Evolutionary conservation across 768 basidiomycete genomes (phyloP), one percentile per base, ranked within the genome.

Genomic region (Phlebiopsis flavidoalba): DNA sequence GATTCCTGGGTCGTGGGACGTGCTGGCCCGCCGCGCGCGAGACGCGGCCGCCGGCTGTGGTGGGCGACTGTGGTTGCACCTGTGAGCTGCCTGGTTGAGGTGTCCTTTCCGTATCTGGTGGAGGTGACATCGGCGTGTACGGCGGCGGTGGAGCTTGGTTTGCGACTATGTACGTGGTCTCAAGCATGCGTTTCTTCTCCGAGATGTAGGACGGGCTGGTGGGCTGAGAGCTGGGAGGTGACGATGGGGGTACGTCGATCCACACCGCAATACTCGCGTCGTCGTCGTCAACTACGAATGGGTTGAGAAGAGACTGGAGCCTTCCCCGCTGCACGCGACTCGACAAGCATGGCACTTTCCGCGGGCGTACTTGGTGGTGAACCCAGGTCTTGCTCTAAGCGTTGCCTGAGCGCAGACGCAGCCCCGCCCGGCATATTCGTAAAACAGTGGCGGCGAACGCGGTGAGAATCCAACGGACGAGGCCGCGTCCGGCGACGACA

Each of bases 201-300:
- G 60, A 58, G 8, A 57, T 7, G 40, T 19, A 33, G 19, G 63
- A 61, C 21, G 58, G 52, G 33, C 62, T 63, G 14, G 46, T 43
- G 17, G 62, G 53, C 14, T 35, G 53, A 17, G 52, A 40, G 17
- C 36, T 33, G 12, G 40, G 22, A 12, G 45, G 21, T 7, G 36
- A 26, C 19, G 57, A 53, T 8, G 40, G 17, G n/a, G 12, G 17
- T 43, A 17, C 40, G 11, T 36, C 47, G 17, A 19, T 48, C 11
- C 48, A 19, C 6, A 12, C 11, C 12, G 36, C 33, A 22, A 37
- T 10, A 12, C 40, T 12, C 3, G 33, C 52, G 52, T 53, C 79
- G 12, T 79, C 77, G 52, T 82, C 80, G 21, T 80, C 79, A 7
- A 81, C 71, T 0, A 80, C 77, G 55, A n/a, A 82, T 77, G 19